Conservation (phyloP, 1,284 basidiomycete species). For the Ganoderma meredithae region DNA sequence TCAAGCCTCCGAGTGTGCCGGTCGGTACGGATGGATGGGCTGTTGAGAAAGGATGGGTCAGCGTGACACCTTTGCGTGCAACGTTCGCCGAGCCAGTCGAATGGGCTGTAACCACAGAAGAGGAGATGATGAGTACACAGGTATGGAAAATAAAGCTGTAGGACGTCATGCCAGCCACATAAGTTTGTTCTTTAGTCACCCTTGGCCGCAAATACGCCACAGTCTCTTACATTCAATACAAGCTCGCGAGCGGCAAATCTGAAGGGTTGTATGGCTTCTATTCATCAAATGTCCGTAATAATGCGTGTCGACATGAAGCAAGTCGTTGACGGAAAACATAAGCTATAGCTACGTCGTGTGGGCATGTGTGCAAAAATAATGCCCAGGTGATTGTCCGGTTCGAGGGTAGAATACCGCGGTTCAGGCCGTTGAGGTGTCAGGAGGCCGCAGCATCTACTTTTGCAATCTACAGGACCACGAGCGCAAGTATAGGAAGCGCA, state of each 20-base stretch:
- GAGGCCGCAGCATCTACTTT: constrained; percentile 19
- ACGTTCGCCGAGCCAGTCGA: constrained; percentile 70
- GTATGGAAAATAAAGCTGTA: constrained; percentile 65
- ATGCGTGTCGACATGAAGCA: constrained; percentile 10
- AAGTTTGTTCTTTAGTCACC: neutral
- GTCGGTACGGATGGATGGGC: constrained; percentile 87
- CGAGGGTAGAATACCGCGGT: constrained; percentile 11
- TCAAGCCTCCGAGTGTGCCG: constrained; percentile 72
- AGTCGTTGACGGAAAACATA: constrained; percentile 7
- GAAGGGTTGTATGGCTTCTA: constrained; percentile 19
- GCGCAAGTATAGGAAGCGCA: constrained; percentile 18
- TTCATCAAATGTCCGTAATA: constrained; percentile 17
- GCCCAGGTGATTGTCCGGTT: neutral
- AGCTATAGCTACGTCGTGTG: constrained; percentile 8
- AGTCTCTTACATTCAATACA: neutral
- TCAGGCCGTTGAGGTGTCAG: constrained; percentile 16
- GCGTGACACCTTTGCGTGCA: constrained; percentile 78
- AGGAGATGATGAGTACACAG: constrained; percentile 45
- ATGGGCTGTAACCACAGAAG: constrained; percentile 33
- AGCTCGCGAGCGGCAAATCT: neutral
- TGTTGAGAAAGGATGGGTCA: constrained; percentile 68
- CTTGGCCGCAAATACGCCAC: neutral
- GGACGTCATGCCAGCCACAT: neutral
- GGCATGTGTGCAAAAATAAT: constrained; percentile 1
- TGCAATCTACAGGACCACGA: constrained; percentile 20